Percentiles rank a stretch among this genome's conserved stretches.
Evolutionary conservation across 768 basidiomycete species (phyloP).

Genomic region (Filobasidium floriforme): DNA sequence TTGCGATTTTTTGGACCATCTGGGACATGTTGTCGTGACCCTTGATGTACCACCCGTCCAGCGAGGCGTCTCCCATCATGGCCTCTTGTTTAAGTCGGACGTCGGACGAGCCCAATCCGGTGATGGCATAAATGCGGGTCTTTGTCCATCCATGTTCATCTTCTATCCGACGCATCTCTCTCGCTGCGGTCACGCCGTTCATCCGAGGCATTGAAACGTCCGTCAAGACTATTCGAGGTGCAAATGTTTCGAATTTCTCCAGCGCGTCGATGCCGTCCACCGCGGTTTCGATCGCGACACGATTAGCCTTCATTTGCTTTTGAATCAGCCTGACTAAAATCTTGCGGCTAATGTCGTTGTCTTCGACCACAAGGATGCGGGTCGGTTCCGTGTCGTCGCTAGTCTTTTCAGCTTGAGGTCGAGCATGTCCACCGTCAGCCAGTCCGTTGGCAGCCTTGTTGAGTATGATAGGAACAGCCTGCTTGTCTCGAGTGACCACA

Average conservation of each 20-base stretch:
- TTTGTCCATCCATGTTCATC: constrained; percentile 5
- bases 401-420: too few relatives aligned
- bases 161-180: constrained; percentile 28
- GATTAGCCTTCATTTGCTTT: constrained; percentile 6
- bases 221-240: constrained; percentile 31
- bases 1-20: too few relatives aligned
- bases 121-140: constrained; percentile 32
- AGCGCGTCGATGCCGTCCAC: constrained; percentile 28
- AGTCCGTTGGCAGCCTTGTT: too few relatives aligned
- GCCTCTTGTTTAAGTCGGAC: constrained; percentile 27
- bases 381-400: background rate
- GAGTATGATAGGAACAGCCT: too few relatives aligned
- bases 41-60: constrained; percentile 38
- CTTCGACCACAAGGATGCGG: constrained; percentile 31
- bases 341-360: constrained; percentile 30
- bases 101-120: constrained; percentile 35
- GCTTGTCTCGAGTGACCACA: too few relatives aligned
- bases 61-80: constrained; percentile 27
- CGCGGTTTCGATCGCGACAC: constrained; percentile 16
- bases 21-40: constrained; percentile 25
- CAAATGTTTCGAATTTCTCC: constrained; percentile 22
- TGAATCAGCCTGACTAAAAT: constrained; percentile 25
- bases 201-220: constrained; percentile 38
- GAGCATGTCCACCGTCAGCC: too few relatives aligned
- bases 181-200: constrained; percentile 31